Percentiles rank a stretch among this genome's conserved stretches.
Evolutionary conservation across 2,329 filamentous ascomycete genomes (phyloP).

Genomic region (Truncatella angustata): DNA sequence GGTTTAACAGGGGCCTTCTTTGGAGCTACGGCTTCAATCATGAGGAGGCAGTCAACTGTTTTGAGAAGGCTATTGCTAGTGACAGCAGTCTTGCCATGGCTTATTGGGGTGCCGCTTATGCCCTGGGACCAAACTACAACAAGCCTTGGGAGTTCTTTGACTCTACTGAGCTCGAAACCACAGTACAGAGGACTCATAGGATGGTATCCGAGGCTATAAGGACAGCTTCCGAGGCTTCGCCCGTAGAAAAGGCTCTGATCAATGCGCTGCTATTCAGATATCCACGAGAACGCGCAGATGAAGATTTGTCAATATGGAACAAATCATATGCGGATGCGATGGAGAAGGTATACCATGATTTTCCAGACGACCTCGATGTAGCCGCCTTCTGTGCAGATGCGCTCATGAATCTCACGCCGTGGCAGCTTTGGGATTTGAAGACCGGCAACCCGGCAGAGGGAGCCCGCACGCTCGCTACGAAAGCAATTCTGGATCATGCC

Average conservation of each 20-base stretch:
- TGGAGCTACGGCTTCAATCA: constrained; percentile 79
- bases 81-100: constrained; percentile 61
- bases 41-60: constrained; percentile 66
- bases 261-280: constrained; percentile 62
- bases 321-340: constrained; percentile 61
- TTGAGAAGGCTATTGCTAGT: constrained; percentile 53
- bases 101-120: constrained; percentile 70
- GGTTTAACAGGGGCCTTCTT: constrained; percentile 71
- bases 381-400: constrained; percentile 62
- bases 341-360: constrained; percentile 50
- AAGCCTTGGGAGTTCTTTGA: constrained; percentile 76
- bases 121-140: constrained; percentile 73
- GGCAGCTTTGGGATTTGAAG: constrained; percentile 61
- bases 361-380: constrained; percentile 60
- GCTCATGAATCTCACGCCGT: constrained; percentile 64
- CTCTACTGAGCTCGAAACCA: constrained; percentile 51
- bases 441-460: constrained; percentile 55
- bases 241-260: constrained; percentile 62
- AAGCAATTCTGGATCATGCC: constrained; percentile 56
- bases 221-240: constrained; percentile 33
- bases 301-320: constrained; percentile 55
- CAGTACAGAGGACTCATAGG: constrained; percentile 45
- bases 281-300: constrained; percentile 46
- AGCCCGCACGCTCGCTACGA: constrained; percentile 57
- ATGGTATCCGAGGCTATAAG: constrained; percentile 44